These are phyloP conservation scores for Nyssa sinensis DNA, from an alignment of 148 eudicot genomes.

Conservation along the genomic window DNA sequence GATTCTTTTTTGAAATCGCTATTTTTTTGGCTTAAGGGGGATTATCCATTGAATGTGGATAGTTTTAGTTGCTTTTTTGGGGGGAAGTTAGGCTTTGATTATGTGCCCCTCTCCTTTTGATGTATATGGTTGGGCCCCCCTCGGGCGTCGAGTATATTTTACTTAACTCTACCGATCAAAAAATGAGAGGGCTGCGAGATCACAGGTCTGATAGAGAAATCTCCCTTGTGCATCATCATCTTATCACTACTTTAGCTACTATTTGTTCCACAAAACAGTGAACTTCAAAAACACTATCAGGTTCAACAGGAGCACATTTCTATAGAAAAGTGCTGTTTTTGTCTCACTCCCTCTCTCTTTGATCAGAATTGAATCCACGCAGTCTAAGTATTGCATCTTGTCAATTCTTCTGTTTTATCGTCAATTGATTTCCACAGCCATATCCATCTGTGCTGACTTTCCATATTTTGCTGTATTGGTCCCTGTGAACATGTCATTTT, in stretches of 20 bases:
- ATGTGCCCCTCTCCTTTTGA: too few relatives aligned
- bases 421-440: neutral
- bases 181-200: neutral
- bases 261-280: neutral
- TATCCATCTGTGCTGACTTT: too few relatives aligned
- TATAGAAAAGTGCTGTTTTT: neutral
- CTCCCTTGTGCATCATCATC: neutral
- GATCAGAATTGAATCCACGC: neutral
- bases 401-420: constrained; percentile 1
- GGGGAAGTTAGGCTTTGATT: too few relatives aligned
- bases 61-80: too few relatives aligned
- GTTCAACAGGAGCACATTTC: neutral
- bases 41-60: too few relatives aligned
- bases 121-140: too few relatives aligned
- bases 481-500: neutral
- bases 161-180: too few relatives aligned
- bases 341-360: too few relatives aligned
- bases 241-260: neutral
- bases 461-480: neutral
- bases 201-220: neutral
- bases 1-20: too few relatives aligned
- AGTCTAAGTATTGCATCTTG: neutral
- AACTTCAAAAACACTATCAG: neutral
- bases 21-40: too few relatives aligned
- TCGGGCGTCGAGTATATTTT: too few relatives aligned